These are phyloP conservation scores for Lipomyces yarrowii DNA, from an alignment of 1,139 yeast species.

Conservation along the genomic window DNA sequence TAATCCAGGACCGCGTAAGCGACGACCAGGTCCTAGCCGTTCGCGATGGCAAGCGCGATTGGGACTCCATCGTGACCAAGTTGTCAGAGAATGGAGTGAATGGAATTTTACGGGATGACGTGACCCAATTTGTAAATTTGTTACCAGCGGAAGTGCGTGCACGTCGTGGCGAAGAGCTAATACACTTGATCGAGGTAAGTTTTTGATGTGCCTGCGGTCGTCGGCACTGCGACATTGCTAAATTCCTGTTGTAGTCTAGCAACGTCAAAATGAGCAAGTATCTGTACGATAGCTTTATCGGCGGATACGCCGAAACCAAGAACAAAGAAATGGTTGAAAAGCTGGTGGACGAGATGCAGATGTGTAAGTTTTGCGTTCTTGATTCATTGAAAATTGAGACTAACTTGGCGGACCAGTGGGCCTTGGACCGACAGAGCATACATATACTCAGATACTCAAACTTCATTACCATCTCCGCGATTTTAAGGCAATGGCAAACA, in stretches of 20 bases:
- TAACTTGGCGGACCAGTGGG: constrained; percentile 37
- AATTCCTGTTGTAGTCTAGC: constrained; percentile 4
- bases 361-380: background rate
- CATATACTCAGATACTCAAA: constrained; percentile 52
- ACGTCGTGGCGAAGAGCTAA: constrained; percentile 32
- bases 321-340: constrained; percentile 40
- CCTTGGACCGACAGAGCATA: constrained; percentile 45
- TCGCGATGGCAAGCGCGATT: constrained; percentile 4
- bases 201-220: constrained; percentile 15
- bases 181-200: constrained; percentile 38
- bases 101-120: constrained; percentile 9
- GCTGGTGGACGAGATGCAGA: constrained; percentile 40
- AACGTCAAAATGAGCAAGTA: constrained; percentile 33
- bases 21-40: constrained; percentile 7
- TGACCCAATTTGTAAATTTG: constrained; percentile 4
- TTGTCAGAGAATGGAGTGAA: constrained; percentile 4
- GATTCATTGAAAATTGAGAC: background rate
- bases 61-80: constrained; percentile 16
- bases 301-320: constrained; percentile 44
- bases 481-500: constrained; percentile 36
- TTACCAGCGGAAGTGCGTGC: constrained; percentile 18
- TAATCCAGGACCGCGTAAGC: constrained; percentile 9
- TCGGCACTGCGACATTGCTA: constrained; percentile 1
- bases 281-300: constrained; percentile 40
- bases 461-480: constrained; percentile 45